Base-by-base conservation (phyloP, 371 early-diverging fungal species). In the Mortierella sp. region DNA sequence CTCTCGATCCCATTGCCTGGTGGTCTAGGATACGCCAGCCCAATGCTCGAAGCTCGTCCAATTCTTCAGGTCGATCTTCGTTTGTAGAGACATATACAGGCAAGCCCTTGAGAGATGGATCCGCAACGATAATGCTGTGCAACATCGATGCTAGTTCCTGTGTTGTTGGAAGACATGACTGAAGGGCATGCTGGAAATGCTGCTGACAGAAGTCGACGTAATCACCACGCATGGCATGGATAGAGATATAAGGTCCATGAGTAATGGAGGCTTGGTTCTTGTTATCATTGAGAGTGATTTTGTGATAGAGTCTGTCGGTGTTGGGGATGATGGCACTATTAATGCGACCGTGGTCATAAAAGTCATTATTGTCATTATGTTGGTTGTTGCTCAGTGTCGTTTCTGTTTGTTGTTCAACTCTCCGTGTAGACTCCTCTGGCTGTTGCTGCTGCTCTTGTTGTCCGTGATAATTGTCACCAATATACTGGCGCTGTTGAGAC, bases 61-160 rank as follows among this genome's bases (percentile, higher is more conserved):
- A 31, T 23, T 77, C 72, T 26, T 61, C 60, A 1, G 56, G 35
- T 1, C 68, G 72, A 29, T 72, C 63, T 51, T 77, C 77, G 40
- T 76, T 59, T 2, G 76, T 76, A 2, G 76, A 64, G 15, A 77
- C 72, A 43, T 68, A 72, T 23, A 77, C 69, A 2, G 78, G 78
- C 13, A 72, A 22, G 7, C 66, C 69, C 1, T 69, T 59, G 4
- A 77, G 72, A 6, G 51, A 29, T 6, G 64, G 63, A 10, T 72
- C 34, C 8, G 55, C 49, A 0, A 62, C 55, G 13, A 61, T 29
- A 0, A 68, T 19, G 1, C 51, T 28, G 8, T 61, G 66, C 1
- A 77, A 54, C 9, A 23, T 65, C 34, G 64, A 64, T 3, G 66
- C 72, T 28, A 77, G 62, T 22, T 72, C 72, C 51, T 77, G 69